These are phyloP conservation scores for Colletotrichum sp. DNA, from an alignment of 2,329 filamentous ascomycete species.

Conservation along the genomic window DNA sequence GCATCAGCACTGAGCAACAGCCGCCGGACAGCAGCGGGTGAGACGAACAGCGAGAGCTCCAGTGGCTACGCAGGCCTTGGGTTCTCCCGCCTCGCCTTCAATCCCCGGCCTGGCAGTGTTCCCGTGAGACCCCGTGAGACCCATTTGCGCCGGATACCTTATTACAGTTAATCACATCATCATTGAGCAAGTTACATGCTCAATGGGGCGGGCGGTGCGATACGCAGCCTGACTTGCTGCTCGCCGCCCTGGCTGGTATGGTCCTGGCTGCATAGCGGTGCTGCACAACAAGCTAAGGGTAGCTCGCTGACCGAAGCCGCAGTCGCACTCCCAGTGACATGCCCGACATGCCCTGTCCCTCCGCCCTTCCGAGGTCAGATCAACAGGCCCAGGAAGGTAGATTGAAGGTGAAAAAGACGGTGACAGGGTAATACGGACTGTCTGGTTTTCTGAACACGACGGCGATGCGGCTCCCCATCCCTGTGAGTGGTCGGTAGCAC, in stretches of 20 bases:
- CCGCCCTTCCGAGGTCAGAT: background rate
- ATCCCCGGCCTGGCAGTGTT: background rate
- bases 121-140: background rate
- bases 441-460: background rate
- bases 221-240: background rate
- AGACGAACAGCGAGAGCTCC: background rate
- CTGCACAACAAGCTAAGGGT: background rate
- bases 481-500: background rate
- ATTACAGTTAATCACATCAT: slow-evolving; percentile 13
- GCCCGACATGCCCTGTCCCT: background rate
- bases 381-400: background rate
- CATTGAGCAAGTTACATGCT: slow-evolving; percentile 1
- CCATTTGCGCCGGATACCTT: background rate
- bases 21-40: background rate
- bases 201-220: background rate
- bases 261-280: background rate
- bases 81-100: slow-evolving; percentile 7
- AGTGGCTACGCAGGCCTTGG: slow-evolving; percentile 7
- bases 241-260: background rate
- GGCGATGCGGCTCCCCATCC: background rate
- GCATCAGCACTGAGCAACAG: background rate
- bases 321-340: background rate
- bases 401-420: background rate
- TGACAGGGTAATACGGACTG: background rate
- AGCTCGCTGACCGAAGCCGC: background rate